Conservation (phyloP, 495 filamentous ascomycete species). For the Podospora comata region DNA sequence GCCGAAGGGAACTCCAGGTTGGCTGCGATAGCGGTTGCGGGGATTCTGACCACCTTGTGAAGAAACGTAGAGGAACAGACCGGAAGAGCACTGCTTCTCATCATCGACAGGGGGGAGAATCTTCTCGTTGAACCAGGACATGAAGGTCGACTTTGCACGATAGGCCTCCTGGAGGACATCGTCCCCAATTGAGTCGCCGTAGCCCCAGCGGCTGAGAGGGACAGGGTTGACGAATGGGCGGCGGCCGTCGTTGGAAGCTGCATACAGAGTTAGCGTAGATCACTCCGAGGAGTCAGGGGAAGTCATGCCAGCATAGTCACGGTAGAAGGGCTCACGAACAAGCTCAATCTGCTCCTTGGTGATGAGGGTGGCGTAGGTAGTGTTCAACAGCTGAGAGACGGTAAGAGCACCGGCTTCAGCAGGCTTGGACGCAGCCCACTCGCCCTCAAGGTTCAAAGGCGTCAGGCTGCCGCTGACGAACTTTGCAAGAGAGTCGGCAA, state of each 20-base stretch:
- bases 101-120: constrained; percentile 42
- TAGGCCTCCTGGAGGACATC: constrained; percentile 38
- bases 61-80: constrained; percentile 38
- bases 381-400: constrained; percentile 36
- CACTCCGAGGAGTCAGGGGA: too few relatives aligned
- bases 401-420: constrained; percentile 22
- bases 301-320: constrained; percentile 42
- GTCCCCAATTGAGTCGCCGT: constrained; percentile 44
- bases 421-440: constrained; percentile 44
- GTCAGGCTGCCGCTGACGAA: constrained; percentile 39
- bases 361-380: constrained; percentile 51
- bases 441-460: constrained; percentile 34
- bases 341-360: constrained; percentile 50
- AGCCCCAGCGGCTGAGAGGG: constrained; percentile 56
- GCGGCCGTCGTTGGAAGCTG: constrained; percentile 42
- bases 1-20: constrained; percentile 40
- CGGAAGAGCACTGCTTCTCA: constrained; percentile 33
- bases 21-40: constrained; percentile 35
- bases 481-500: constrained; percentile 37
- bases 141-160: constrained; percentile 50
- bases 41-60: constrained; percentile 22
- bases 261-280: too few relatives aligned
- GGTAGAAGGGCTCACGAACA: constrained; percentile 50
- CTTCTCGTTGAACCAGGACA: constrained; percentile 49
- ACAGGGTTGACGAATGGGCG: constrained; percentile 54